Conservation (phyloP, 148 eudicot genomes). For the Cornus florida region DNA sequence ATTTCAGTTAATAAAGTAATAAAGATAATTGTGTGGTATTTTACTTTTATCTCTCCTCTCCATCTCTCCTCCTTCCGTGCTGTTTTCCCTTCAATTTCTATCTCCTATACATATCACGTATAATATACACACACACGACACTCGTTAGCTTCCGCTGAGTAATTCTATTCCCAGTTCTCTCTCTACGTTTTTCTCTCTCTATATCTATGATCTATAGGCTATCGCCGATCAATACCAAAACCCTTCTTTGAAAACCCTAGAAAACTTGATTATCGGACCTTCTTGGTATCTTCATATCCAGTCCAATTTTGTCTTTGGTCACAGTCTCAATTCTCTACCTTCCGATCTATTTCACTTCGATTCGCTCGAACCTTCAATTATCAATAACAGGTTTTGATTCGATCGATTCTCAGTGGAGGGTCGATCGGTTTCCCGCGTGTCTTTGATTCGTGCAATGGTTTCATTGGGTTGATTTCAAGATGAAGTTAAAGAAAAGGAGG, state of each 20-base stretch:
- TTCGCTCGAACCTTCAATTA: not conserved
- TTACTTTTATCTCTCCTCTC: not conserved
- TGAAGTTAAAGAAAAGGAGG: constrained; percentile 82
- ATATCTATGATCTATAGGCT: constrained; percentile 7
- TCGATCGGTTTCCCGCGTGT: constrained; percentile 23
- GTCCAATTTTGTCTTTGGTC: not conserved
- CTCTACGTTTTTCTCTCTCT: not conserved
- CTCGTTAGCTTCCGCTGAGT: not conserved
- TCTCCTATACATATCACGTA: not conserved
- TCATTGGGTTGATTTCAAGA: constrained; percentile 37
- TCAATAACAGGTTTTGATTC: not conserved
- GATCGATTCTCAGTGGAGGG: constrained; percentile 9
- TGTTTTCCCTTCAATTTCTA: not conserved
- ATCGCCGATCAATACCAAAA: constrained; percentile 13
- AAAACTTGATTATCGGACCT: not conserved
- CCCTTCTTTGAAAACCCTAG: constrained; percentile 20
- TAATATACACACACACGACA: not conserved
- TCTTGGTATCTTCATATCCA: not conserved
- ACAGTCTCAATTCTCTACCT: not conserved
- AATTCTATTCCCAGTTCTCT: constrained; percentile 1
- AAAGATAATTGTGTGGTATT: not conserved
- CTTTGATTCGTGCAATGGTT: constrained; percentile 38
- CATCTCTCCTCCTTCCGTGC: not conserved
- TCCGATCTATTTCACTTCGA: not conserved
- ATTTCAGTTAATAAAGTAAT: not conserved